Percentiles rank a stretch among this genome's conserved stretches.
These are phyloP conservation scores for Flagelloscypha sp. DNA, from an alignment of 768 basidiomycete genomes.

Conservation along the genomic window DNA sequence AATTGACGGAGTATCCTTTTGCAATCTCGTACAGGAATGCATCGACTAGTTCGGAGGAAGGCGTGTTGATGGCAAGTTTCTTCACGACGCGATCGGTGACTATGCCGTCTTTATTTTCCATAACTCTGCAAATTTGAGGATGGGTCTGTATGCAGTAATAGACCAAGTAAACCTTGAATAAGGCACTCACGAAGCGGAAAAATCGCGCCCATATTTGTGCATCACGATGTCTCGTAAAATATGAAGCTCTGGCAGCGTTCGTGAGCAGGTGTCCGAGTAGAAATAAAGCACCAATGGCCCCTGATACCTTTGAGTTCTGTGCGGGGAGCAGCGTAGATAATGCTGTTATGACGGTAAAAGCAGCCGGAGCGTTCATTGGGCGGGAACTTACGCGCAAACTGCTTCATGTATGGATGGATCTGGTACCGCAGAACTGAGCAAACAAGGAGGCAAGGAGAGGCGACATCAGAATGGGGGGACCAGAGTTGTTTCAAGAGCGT, in stretches of 20 bases:
- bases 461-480: no score
- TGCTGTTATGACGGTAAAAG: constrained; percentile 27
- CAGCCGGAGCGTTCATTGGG: constrained; percentile 6
- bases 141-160: no score
- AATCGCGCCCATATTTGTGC: constrained; percentile 94
- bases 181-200: constrained; percentile 66
- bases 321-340: constrained; percentile 87
- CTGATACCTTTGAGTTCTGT: constrained; percentile 78
- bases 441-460: constrained; percentile 5
- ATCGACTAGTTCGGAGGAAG: constrained; percentile 69
- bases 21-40: constrained; percentile 87
- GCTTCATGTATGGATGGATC: constrained; percentile 85
- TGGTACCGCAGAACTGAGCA: constrained; percentile 62
- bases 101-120: constrained; percentile 75
- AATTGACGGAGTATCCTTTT: constrained; percentile 72
- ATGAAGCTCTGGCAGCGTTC: constrained; percentile 62
- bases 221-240: constrained; percentile 87
- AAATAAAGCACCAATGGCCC: background rate
- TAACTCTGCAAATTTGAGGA: no score
- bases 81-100: constrained; percentile 79
- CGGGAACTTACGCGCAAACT: constrained; percentile 49
- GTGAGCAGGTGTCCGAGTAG: constrained; percentile 6
- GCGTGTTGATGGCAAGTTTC: constrained; percentile 66
- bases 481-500: no score
- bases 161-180: no score